phyloP scores from a whole-genome alignment of 345 rosid genomes.

The Rhodomyrtus tomentosa region DNA sequence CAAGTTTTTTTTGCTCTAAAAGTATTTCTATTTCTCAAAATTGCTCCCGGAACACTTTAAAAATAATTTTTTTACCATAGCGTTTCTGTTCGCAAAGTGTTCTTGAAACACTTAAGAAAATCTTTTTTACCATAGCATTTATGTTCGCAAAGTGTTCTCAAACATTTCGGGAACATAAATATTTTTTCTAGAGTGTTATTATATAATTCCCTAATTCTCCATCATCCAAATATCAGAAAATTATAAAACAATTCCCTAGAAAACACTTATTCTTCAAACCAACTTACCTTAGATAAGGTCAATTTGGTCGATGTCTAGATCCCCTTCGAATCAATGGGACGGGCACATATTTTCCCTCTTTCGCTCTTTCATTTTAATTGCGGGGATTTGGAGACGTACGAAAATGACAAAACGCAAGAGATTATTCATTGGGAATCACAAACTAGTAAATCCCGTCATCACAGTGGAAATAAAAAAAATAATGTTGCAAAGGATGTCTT shows the following conservation, averaged over 20 bases:
- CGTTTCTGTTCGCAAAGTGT: too few species aligned
- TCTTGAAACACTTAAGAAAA: too few species aligned
- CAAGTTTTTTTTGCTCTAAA: too few species aligned
- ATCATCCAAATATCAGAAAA: accelerated
- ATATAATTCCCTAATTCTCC: too few species aligned
- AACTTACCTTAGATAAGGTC: background rate
- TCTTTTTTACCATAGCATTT: too few species aligned
- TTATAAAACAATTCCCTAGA: background rate
- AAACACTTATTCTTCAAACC: background rate
- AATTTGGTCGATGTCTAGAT: background rate
- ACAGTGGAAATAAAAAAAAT: background rate
- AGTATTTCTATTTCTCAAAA: too few species aligned
- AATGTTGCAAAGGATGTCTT: background rate
- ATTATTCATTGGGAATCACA: background rate
- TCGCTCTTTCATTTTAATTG: background rate
- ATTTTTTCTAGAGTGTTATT: too few species aligned
- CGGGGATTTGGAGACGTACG: background rate
- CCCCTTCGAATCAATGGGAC: background rate
- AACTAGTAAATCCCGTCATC: background rate
- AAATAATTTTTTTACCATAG: too few species aligned
- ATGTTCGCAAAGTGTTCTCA: too few species aligned
- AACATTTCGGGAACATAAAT: too few species aligned
- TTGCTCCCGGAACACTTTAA: too few species aligned
- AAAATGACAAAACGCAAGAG: background rate
- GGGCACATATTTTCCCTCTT: background rate